These are phyloP conservation scores for Leccinum griseonigrum DNA, from an alignment of 1,284 basidiomycete species.

Conservation along the genomic window DNA sequence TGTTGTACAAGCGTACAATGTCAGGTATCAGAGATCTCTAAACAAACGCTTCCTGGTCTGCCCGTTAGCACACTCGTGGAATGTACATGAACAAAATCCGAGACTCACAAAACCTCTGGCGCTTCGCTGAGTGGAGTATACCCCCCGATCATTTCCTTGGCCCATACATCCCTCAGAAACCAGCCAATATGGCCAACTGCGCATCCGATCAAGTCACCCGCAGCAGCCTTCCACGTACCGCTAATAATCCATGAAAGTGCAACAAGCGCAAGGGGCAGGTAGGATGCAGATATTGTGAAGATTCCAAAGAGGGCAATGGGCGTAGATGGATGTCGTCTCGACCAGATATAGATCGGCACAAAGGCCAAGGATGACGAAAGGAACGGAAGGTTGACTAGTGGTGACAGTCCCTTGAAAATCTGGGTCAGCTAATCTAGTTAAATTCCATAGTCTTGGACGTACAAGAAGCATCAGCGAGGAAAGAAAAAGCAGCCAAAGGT, in stretches of 20 bases:
- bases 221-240: conserved; percentile 82
- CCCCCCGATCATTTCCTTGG: conserved; percentile 84
- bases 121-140: conserved; percentile 75
- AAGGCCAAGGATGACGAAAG: conserved; percentile 87
- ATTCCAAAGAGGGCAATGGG: conserved; percentile 96
- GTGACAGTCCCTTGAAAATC: conserved; percentile 66
- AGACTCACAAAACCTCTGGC: conserved; percentile 74
- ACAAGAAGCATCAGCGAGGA: conserved; percentile 84
- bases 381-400: conserved; percentile 87
- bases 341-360: conserved; percentile 97
- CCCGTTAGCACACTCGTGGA: background rate
- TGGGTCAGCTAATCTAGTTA: conserved; percentile 1
- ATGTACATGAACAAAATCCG: background rate
- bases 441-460: conserved; percentile 22
- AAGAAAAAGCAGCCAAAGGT: conserved; percentile 87
- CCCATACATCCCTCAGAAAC: conserved; percentile 95
- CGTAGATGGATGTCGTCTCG: conserved; percentile 87
- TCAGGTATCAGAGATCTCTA: conserved; percentile 46
- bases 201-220: conserved; percentile 85
- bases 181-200: conserved; percentile 90
- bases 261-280: conserved; percentile 89
- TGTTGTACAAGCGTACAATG: conserved; percentile 11
- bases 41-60: conserved; percentile 58
- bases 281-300: conserved; percentile 92
- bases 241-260: conserved; percentile 89